Evolutionary conservation across 805 yeast genomes (phyloP).

Genomic region (Ogataea pini): DNA sequence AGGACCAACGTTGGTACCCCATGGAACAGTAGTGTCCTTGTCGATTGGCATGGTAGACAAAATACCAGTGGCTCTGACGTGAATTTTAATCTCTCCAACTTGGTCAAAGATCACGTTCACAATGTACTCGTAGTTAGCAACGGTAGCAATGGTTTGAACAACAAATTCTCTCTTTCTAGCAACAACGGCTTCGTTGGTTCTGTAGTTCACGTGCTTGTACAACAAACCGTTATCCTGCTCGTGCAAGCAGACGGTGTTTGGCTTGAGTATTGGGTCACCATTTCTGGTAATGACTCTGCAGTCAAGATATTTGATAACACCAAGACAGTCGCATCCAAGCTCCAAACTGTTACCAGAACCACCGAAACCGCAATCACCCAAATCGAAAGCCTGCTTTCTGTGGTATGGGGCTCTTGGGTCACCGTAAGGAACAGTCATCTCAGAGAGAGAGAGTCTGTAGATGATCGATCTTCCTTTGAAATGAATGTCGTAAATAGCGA

Average conservation of each 20-base stretch:
- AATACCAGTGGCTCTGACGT: conserved; percentile 85
- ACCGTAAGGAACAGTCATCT: conserved; percentile 88
- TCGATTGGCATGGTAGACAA: conserved; percentile 83
- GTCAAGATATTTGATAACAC: conserved; percentile 74
- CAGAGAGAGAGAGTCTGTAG: conserved; percentile 72
- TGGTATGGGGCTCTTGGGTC: conserved; percentile 83
- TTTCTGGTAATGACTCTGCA: conserved; percentile 53
- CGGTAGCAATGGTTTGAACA: conserved; percentile 80
- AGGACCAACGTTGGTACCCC: conserved; percentile 78
- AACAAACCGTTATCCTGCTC: conserved; percentile 76
- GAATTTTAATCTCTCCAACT: conserved; percentile 76
- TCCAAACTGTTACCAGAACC: conserved; percentile 64
- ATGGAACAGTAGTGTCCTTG: conserved; percentile 61
- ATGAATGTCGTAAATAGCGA: conserved; percentile 68
- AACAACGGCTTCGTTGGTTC: conserved; percentile 69
- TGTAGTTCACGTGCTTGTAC: conserved; percentile 78
- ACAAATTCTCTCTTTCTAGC: conserved; percentile 79
- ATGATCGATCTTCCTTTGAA: conserved; percentile 77
- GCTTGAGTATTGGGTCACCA: conserved; percentile 63
- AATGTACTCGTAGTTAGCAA: conserved; percentile 81
- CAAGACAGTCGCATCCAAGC: conserved; percentile 82
- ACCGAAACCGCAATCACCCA: conserved; percentile 86
- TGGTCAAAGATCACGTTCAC: conserved; percentile 71
- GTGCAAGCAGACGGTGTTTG: conserved; percentile 77
- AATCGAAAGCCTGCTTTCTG: conserved; percentile 84